A percentile compares a stretch with the other conserved stretches of the same genome.
Evolutionary conservation across 2,329 filamentous ascomycete genomes (phyloP).

Genomic region (Neonectria ditissima): DNA sequence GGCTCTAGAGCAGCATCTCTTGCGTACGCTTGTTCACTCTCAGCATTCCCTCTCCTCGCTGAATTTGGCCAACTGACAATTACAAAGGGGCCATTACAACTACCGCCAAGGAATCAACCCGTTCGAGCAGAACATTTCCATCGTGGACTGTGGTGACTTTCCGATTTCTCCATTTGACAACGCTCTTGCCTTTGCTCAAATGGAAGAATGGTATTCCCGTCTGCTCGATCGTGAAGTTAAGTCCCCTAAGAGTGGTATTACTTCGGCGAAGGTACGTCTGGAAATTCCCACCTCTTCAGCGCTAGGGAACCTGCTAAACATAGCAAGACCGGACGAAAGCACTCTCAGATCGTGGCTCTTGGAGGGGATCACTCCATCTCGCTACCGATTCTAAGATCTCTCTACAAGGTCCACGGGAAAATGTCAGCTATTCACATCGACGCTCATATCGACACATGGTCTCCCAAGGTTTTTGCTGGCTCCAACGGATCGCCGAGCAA

Average conservation of each 20-base stretch:
- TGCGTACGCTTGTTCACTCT: neutral
- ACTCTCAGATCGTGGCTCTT: constrained; percentile 17
- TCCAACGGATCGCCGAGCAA: constrained; percentile 6
- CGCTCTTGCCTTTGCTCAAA: constrained; percentile 18
- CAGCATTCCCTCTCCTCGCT: neutral
- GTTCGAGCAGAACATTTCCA: constrained; percentile 6
- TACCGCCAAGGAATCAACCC: constrained; percentile 10
- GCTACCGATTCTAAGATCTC: constrained; percentile 5
- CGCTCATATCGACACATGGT: constrained; percentile 18
- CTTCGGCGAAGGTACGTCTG: neutral
- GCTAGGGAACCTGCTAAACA: too few relatives aligned
- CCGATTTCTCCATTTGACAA: constrained; percentile 22
- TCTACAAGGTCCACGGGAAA: constrained; percentile 12
- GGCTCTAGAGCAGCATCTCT: constrained; percentile 13
- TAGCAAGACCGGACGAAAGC: neutral
- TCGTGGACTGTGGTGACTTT: constrained; percentile 19
- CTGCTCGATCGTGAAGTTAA: constrained; percentile 4
- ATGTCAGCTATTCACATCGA: constrained; percentile 20
- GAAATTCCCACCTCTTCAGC: too few relatives aligned
- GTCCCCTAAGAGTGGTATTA: neutral
- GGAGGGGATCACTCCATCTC: constrained; percentile 19
- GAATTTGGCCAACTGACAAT: neutral
- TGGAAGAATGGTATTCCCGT: constrained; percentile 19
- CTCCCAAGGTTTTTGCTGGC: constrained; percentile 19
- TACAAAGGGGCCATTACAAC: constrained; percentile 7